Base-by-base conservation (phyloP, 108 stramenopile species). In the Skeletonema grethae region DNA sequence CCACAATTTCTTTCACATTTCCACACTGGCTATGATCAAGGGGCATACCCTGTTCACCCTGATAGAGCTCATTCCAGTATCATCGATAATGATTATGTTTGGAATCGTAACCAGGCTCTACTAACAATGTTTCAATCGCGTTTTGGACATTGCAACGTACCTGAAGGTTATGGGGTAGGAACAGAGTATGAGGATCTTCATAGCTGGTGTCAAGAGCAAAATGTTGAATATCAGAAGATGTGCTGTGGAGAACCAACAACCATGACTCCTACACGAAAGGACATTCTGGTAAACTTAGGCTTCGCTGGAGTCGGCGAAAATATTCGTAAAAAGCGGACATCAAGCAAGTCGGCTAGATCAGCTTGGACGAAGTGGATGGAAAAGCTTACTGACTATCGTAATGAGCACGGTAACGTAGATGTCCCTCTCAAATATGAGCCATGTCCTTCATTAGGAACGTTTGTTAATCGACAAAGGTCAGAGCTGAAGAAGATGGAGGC, bases 351-450 rank as follows among this genome's bases (percentile, higher is more conserved):
- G 4, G 3, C 50, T 53, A 53, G 7, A 53, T 31, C 35, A 9
- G 25, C 68, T 13, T 69, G 68, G 68, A 53, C 11, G 7, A 69
- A 57, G 5, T 69, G 68, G 68, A 69, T 69, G 57, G 30, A 24
- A 28, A 43, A 53, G 43, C 24, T 73, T 13, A 24, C 34, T 34
- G 58, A 69, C 2, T 73, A 73, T 58, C 65, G 41, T 12, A 7
- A n/a, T 35, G 34, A 75, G 56, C 41, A 70, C 32, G 79, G 79
- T 5, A 55, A 80, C 50, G 67, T 69, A 8, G 74, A 75, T n/a
- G 79, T 80, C 18, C 79, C 79, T 13, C 38, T 76, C n/a, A 80
- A 80, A 61, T 80, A 80, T 53, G 67, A 75, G 57, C 62, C 79
- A 10, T 75, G 75, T 29, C 79, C 67, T n/a, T 69, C 74, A 15